Evolutionary conservation across 768 basidiomycete genomes (phyloP).

Genomic region (Tricholoma terreum): DNA sequence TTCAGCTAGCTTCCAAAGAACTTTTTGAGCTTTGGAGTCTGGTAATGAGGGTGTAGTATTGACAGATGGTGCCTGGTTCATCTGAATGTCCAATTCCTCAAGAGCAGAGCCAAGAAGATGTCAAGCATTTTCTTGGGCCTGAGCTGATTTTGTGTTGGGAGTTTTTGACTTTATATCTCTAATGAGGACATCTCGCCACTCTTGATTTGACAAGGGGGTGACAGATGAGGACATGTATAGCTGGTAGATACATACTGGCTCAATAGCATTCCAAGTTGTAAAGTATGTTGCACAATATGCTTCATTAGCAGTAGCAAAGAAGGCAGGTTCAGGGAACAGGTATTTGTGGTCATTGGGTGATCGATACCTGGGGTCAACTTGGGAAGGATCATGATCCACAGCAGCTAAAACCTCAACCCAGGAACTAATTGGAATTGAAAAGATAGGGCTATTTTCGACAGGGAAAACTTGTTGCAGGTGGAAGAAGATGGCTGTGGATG

Average conservation of each 20-base stretch:
- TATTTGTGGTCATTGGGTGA: conserved; percentile 1
- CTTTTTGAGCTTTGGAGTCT: not conserved
- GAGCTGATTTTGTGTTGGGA: not conserved
- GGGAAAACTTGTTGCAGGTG: not conserved
- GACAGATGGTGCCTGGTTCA: not conserved
- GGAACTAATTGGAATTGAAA: not conserved
- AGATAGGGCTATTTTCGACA: not conserved
- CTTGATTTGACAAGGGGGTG: too few species aligned
- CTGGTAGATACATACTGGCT: not conserved
- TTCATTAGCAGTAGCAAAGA: not conserved
- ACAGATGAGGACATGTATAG: not conserved
- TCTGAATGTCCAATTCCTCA: not conserved
- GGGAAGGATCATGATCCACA: not conserved
- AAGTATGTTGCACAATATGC: not conserved
- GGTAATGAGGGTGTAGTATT: not conserved
- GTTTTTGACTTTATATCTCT: not conserved
- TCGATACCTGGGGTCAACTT: not conserved
- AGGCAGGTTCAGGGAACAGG: not conserved
- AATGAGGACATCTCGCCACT: too few species aligned
- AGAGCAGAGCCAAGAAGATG: too few species aligned
- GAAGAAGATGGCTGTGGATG: not conserved
- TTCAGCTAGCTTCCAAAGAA: not conserved
- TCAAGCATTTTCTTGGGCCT: not conserved
- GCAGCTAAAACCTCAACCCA: not conserved
- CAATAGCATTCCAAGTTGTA: not conserved